Percentiles rank a stretch among this genome's conserved stretches.
Conservation (phyloP, 2,329 filamentous ascomycete species). For the Didymosphaeria variabile region DNA sequence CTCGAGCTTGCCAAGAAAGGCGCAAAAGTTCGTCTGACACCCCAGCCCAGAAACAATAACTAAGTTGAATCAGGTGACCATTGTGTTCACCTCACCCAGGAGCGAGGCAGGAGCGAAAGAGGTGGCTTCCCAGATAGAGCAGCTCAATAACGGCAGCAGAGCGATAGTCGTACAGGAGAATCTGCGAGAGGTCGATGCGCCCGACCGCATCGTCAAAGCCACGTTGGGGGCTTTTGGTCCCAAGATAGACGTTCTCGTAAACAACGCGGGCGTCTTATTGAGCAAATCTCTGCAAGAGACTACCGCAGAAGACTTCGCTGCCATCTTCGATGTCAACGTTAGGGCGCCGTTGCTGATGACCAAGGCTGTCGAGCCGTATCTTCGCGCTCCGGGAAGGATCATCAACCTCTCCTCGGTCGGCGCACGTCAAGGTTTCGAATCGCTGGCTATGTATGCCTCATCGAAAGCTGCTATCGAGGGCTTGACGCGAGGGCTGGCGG, state of each 20-base stretch:
- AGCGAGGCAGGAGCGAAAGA: constrained; percentile 47
- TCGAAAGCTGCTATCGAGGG: constrained; percentile 70
- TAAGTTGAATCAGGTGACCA: constrained; percentile 45
- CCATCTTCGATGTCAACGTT: constrained; percentile 67
- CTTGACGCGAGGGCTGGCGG: constrained; percentile 67
- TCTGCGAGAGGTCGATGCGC: constrained; percentile 46
- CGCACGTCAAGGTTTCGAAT: constrained; percentile 57
- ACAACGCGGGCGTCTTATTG: constrained; percentile 51
- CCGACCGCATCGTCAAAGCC: constrained; percentile 49
- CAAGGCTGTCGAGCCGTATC: constrained; percentile 62
- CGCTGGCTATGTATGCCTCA: constrained; percentile 62
- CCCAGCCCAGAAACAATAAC: not conserved
- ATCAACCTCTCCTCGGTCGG: constrained; percentile 69
- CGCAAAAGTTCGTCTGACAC: constrained; percentile 47
- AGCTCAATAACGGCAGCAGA: constrained; percentile 45
- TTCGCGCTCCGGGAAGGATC: constrained; percentile 60
- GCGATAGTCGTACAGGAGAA: constrained; percentile 53
- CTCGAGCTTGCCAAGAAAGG: constrained; percentile 59
- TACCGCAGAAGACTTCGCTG: constrained; percentile 60
- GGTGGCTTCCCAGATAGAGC: constrained; percentile 47
- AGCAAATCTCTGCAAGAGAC: constrained; percentile 39
- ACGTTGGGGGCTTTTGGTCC: constrained; percentile 50
- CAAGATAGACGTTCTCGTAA: constrained; percentile 55
- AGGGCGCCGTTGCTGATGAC: constrained; percentile 64
- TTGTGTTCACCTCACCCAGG: constrained; percentile 54